Conservation (phyloP, 306 rosid genomes). For the Lablab purpureus region DNA sequence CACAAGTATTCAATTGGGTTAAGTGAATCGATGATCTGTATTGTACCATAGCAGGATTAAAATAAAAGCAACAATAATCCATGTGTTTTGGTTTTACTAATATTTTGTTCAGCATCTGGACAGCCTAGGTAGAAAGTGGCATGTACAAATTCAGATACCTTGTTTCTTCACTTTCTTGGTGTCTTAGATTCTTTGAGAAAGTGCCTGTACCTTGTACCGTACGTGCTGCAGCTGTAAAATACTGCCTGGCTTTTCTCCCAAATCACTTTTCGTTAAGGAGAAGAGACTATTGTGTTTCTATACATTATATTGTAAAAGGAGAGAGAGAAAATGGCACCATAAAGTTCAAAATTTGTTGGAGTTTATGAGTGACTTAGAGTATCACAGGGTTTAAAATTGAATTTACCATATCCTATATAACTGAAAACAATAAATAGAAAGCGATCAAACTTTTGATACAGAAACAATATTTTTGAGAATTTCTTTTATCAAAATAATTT, state of each 20-base stretch:
- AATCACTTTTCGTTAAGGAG: constrained; percentile 32
- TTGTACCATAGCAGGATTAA: constrained; percentile 13
- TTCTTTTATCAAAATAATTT: too few species aligned
- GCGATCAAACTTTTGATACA: too few species aligned
- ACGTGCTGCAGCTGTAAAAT: not conserved
- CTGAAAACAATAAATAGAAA: too few species aligned
- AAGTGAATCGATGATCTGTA: constrained; percentile 40
- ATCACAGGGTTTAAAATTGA: too few species aligned
- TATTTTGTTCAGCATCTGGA: not conserved
- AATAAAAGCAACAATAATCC: not conserved
- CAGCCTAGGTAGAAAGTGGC: constrained; percentile 9
- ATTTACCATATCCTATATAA: too few species aligned
- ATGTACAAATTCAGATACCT: constrained; percentile 18
- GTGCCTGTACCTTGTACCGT: constrained; percentile 18
- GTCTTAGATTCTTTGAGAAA: constrained; percentile 12
- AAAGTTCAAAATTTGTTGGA: too few species aligned
- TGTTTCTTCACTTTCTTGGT: not conserved
- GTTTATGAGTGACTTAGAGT: too few species aligned
- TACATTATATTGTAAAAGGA: too few species aligned
- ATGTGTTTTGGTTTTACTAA: not conserved
- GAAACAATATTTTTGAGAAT: too few species aligned
- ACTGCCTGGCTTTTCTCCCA: constrained; percentile 43
- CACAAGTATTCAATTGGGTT: constrained; percentile 33
- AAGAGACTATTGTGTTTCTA: not conserved
- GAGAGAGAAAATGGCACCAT: not conserved